Conservation (phyloP, 2,329 filamentous ascomycete genomes). For the Aspergillus viridinutans region DNA sequence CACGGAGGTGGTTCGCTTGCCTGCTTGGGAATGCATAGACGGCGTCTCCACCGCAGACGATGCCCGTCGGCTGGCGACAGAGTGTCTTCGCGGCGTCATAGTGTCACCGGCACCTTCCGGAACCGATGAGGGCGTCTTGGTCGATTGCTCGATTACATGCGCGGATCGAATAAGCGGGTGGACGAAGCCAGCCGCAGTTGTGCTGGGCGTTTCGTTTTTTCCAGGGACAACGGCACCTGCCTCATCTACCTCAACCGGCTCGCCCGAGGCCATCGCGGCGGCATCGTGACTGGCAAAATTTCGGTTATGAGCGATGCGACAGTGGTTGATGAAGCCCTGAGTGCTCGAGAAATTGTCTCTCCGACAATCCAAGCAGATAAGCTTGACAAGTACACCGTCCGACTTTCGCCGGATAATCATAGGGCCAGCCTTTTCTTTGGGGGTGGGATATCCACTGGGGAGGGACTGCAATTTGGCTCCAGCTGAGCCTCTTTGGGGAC, state of each 20-base stretch:
- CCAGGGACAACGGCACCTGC: constrained; percentile 45
- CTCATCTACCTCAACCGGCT: constrained; percentile 70
- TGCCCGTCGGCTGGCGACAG: constrained; percentile 7
- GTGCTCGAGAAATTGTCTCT: constrained; percentile 92
- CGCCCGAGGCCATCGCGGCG: constrained; percentile 81
- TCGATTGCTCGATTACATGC: constrained; percentile 28
- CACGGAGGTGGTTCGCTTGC: constrained; percentile 15
- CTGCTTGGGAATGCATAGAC: neutral
- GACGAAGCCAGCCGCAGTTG: constrained; percentile 48
- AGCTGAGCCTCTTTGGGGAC: constrained; percentile 55
- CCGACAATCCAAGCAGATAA: constrained; percentile 84
- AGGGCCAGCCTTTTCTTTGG: constrained; percentile 78
- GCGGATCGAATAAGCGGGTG: constrained; percentile 61
- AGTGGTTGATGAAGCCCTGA: constrained; percentile 99
- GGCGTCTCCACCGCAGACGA: constrained; percentile 25
- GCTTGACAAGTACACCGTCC: constrained; percentile 80
- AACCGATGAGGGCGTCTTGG: constrained; percentile 13
- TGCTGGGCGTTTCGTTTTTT: constrained; percentile 26
- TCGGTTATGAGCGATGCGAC: constrained; percentile 87
- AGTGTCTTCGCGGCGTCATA: constrained; percentile 18
- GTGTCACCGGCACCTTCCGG: constrained; percentile 8
- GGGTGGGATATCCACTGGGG: constrained; percentile 64
- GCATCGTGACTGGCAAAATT: constrained; percentile 96
- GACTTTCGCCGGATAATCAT: constrained; percentile 77
- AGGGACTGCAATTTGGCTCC: constrained; percentile 65